Evolutionary conservation across 208 protist genomes (phyloP).

Genomic region (Trypanosoma caninum): DNA sequence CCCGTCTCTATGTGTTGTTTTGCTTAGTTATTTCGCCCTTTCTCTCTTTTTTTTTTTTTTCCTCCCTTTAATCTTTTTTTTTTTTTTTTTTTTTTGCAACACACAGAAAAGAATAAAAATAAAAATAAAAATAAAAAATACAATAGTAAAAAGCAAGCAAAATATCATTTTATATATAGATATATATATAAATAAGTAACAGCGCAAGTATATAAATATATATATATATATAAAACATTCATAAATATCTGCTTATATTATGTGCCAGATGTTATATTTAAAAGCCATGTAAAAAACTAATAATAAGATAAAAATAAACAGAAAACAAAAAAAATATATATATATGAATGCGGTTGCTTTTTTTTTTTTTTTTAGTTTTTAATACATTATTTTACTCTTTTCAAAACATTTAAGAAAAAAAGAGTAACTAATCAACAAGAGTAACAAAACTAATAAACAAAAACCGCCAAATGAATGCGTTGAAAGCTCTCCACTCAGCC

Average conservation of each 20-base stretch:
- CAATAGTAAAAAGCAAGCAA: background rate
- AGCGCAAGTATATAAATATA: background rate
- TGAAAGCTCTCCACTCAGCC: background rate
- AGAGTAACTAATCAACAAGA: background rate
- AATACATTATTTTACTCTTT: background rate
- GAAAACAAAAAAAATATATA: background rate
- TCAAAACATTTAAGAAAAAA: background rate
- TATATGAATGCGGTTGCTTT: background rate
- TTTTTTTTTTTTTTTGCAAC: background rate
- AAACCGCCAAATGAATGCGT: background rate
- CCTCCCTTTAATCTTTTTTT: background rate
- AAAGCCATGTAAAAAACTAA: too few relatives aligned
- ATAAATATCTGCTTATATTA: too few relatives aligned
- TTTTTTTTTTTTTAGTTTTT: background rate
- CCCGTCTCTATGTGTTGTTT: background rate
- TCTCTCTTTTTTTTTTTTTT: constrained; percentile 4
- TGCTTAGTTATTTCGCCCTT: background rate
- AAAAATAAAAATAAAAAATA: background rate
- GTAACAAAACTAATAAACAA: background rate
- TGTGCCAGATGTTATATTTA: too few relatives aligned
- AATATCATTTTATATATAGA: too few relatives aligned
- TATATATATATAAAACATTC: background rate
- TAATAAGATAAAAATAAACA: too few relatives aligned
- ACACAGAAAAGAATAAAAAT: constrained; percentile 1
- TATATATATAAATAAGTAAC: background rate